Evolutionary conservation across 208 protist genomes (phyloP), one percentile per base, ranked within the genome.

Genomic region (Porcisia hertigi): DNA sequence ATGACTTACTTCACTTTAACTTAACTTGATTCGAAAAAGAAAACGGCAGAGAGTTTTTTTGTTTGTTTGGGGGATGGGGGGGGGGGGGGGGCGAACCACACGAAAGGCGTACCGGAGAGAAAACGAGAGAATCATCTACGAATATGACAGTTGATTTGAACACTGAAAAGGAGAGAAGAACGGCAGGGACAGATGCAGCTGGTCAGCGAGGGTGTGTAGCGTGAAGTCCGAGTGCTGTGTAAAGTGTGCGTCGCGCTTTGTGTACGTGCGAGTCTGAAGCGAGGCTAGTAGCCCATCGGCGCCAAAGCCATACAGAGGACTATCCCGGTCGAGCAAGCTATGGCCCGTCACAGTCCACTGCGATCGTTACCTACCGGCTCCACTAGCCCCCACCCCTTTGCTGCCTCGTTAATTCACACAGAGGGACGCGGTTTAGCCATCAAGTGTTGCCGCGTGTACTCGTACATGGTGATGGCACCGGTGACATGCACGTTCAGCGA

Each of bases 401-500:
- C 53, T 39, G n/a, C 53, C 9, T 72, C 18, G 25, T 5, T 34
- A 49, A 16, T n/a, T 72, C 69, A 59, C 30, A 36, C 20, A 8
- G 53, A 60, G 20, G 53, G 25, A 43, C 25, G 47, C 20, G 69
- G 18, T 34, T 72, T 39, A 43, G 71, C 52, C 94, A 97, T 96
- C 30, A 90, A 69, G 69, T 92, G 85, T 74, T 98, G 96, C 9
- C 85, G 76, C 55, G 93, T 96, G 86, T 97, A 98, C 81, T 97
- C 93, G 79, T 96, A 98, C 85, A 98, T 95, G 55, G 87, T 82
- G 34, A 98, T 88, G 18, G 92, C 90, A 41, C 91, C 93, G 14
- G 92, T 95, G 4, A 98, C 96, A 79, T 98, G 96, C 54, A 98
- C 96, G 73, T 98, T 98, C 25, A 98, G 82, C 5, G 92, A 97